Base-by-base conservation (phyloP, 305 asterid genomes). In the Solanum aculeatissimum region DNA sequence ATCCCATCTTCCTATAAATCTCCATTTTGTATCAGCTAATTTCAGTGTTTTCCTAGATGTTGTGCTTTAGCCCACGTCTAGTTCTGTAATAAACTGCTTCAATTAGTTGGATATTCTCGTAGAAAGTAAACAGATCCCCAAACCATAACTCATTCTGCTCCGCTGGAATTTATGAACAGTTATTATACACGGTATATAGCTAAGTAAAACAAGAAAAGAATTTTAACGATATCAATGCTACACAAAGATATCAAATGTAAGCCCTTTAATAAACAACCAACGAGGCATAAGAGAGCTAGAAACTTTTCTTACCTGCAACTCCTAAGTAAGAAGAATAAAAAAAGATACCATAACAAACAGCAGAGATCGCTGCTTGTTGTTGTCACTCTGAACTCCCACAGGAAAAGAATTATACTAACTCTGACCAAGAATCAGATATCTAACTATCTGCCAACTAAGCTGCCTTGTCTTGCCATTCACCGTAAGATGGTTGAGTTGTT, bases 401-500 rank as follows among this genome's bases (percentile, higher is more conserved):
- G 83, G 32, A 54, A 79, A 79, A 79, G 68, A 79, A 53, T 77
- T 19, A 32, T 78, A 19, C 66, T 19, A 19, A 79, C 68, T 53
- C 83, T 54, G 83, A 32, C 51, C 23, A 45, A 23, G 81, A 42
- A 74, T 19, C 81, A 72, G 35, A 72, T 72, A 13, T 38, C 58
- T 45, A 74, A 45, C 58, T 74, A 45, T 72, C 60, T 74, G 81
- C 12, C 42, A 45, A 43, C 45, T 45, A 74, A 74, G 60, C 58
- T 45, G 38, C 40, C 57, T 74, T 74, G 81, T 23, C 80, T 43
- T 43, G 47, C 49, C 66, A 68, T 85, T 86, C 45, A 86, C 77
- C 40, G 60, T 27, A 86, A 68, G 49, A 43, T 2, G 2, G 85
- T 77, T 57, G 85, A 72, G 89, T 85, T 82, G 95, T 92, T 32